Percentiles rank a stretch among this genome's conserved stretches.
phyloP scores from a whole-genome alignment of 73 alveolate species.

The Stentor roeselii region DNA sequence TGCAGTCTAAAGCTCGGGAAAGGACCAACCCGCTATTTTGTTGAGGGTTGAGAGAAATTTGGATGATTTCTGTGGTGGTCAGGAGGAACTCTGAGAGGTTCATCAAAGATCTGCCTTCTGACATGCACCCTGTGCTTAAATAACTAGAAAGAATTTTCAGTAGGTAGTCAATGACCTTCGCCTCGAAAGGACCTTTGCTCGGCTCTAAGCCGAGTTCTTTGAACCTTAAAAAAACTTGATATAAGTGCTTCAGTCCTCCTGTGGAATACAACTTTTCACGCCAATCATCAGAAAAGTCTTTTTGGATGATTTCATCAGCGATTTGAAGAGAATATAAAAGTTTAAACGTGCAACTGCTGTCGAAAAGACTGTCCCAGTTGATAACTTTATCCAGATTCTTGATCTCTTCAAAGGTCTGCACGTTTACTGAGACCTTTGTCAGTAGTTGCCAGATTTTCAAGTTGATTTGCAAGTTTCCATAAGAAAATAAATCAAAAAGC shows the following conservation, averaged over 20 bases:
- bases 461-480: not conserved
- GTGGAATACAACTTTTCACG: not conserved
- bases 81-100: not conserved
- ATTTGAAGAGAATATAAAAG: constrained; percentile 19
- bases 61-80: not conserved
- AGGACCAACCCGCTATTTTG: not conserved
- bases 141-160: not conserved
- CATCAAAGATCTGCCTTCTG: not conserved
- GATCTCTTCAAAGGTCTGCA: not conserved
- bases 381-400: not conserved
- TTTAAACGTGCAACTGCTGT: not conserved
- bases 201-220: not conserved
- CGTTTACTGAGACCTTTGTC: constrained; percentile 25
- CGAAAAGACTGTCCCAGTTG: constrained; percentile 19
- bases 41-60: not conserved
- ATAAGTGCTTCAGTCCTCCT: constrained; percentile 19
- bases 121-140: not conserved
- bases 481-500: not conserved
- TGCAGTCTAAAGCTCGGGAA: not conserved
- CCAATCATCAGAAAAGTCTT: constrained; percentile 15
- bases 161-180: not conserved
- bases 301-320: not conserved
- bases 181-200: not conserved
- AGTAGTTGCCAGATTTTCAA: not conserved
- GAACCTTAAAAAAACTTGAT: not conserved